Base-by-base conservation (phyloP, 768 basidiomycete species). In the Leccinum ochraceum region DNA sequence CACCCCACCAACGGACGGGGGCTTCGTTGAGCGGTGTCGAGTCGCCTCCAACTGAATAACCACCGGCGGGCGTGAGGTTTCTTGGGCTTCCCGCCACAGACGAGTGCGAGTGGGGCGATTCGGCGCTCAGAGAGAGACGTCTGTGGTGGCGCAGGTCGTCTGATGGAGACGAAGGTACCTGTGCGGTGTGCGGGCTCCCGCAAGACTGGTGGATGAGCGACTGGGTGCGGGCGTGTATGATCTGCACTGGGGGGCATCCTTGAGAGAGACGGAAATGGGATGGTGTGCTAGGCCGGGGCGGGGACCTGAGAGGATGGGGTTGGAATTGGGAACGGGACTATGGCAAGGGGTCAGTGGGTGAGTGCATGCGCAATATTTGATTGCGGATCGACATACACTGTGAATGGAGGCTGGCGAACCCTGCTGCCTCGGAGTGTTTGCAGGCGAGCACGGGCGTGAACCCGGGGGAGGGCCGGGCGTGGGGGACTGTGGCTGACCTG, bases 1-100 rank as follows among this genome's bases (percentile, higher is more conserved):
- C 64, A 16, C 66, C 64, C 63, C 66, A 66, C 66, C 68, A 70
- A 20, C 58, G 63, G 34, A 56, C n/a, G 6, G 68, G 63, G 7
- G 61, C 60, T 50, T 60, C 63, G n/a, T 69, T 61, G 44, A 68
- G 46, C 53, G 68, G 65, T 0, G 66, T 63, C 22, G 59, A 61
- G 4, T 57, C 34, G 2, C 59, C 60, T 10, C 8, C 49, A 50
- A 50, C 24, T 14, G 1, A 4, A 4, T 6, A 16, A 26, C 14
- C 22, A 16, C 34, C 39, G 4, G n/a, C 16, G 6, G 28, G 34
- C 0, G 32, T 24, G 13, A 56, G 58, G 28, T 50, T 57, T 2
- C 24, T 14, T 50, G 49, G 14, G 24, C 49, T 46, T 0, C 14
- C 44, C 11, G 14, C n/a, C 16, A 13, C 17, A 50, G 34, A 49